phyloP scores from a whole-genome alignment of 2,329 filamentous ascomycete genomes.

The Endocalyx cinctus region DNA sequence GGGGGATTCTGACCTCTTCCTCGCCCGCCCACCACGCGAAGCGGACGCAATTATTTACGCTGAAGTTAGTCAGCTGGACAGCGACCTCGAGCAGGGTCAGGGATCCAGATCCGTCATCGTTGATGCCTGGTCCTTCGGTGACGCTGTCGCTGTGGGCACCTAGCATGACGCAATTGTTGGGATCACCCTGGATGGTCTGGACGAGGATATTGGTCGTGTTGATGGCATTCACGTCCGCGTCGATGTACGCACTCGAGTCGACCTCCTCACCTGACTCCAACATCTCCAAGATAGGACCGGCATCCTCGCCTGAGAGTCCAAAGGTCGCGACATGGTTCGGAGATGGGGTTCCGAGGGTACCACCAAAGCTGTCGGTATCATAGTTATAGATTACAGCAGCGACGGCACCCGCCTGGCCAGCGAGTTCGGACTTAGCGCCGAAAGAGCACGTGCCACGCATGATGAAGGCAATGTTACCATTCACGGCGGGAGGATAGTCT shows the following conservation, averaged over 20 bases:
- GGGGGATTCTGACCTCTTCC: slow-evolving; percentile 55
- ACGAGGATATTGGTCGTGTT: slow-evolving; percentile 58
- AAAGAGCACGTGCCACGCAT: slow-evolving; percentile 68
- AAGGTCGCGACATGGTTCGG: slow-evolving; percentile 63
- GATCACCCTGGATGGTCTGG: slow-evolving; percentile 54
- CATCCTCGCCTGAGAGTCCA: slow-evolving; percentile 58
- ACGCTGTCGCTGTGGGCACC: slow-evolving; percentile 63
- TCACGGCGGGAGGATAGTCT: slow-evolving; percentile 57
- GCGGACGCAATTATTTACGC: slow-evolving; percentile 60
- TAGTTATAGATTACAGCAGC: slow-evolving; percentile 75
- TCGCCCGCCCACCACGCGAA: slow-evolving; percentile 67
- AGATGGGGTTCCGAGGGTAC: slow-evolving; percentile 62
- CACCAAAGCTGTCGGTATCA: slow-evolving; percentile 55
- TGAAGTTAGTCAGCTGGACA: slow-evolving; percentile 51
- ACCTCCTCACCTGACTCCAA: slow-evolving; percentile 47
- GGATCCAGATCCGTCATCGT: slow-evolving; percentile 70
- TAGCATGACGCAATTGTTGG: slow-evolving; percentile 60
- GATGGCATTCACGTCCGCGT: slow-evolving; percentile 51
- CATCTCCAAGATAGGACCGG: slow-evolving; percentile 48
- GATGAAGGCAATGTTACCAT: slow-evolving; percentile 66
- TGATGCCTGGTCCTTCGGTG: slow-evolving; percentile 64
- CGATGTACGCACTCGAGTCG: slow-evolving; percentile 54
- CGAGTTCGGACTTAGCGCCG: slow-evolving; percentile 63
- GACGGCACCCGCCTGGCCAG: slow-evolving; percentile 64
- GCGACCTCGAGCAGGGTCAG: slow-evolving; percentile 59